These are phyloP conservation scores for Chalciporus chontae DNA, from an alignment of 768 basidiomycete species.

Conservation along the genomic window DNA sequence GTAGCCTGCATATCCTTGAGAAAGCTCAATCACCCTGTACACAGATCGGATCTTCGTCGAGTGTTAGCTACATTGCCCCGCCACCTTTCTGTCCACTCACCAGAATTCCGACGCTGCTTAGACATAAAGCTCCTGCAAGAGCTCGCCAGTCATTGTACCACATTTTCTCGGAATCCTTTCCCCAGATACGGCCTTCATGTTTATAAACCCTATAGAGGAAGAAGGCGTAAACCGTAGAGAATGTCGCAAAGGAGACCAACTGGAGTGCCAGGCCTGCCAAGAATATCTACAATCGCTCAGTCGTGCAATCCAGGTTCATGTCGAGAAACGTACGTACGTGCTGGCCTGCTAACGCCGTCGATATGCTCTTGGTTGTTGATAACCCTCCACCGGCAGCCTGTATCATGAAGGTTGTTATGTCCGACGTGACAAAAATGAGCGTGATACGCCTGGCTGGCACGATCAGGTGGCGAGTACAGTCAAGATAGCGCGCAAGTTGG, in stretches of 20 bases:
- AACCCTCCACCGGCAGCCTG: conserved; percentile 40
- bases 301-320: background rate
- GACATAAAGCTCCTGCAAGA: conserved; percentile 44
- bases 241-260: conserved; percentile 48
- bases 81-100: conserved; percentile 35
- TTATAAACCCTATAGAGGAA: conserved; percentile 50
- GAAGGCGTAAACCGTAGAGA: conserved; percentile 42
- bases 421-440: conserved; percentile 55
- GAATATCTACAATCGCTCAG: conserved; percentile 54
- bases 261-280: conserved; percentile 56
- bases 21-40: conserved; percentile 58
- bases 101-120: conserved; percentile 63
- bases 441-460: conserved; percentile 50
- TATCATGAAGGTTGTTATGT: conserved; percentile 63
- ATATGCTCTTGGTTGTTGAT: conserved; percentile 37
- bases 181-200: conserved; percentile 8
- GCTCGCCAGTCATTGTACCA: conserved; percentile 61
- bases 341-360: conserved; percentile 36
- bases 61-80: background rate
- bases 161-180: background rate
- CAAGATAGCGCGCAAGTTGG: conserved; percentile 49
- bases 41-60: conserved; percentile 53
- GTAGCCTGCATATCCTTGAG: conserved; percentile 57
- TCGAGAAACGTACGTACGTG: conserved; percentile 32
- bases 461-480: conserved; percentile 45